Base-by-base conservation (phyloP, 306 rosid genomes). In the Cucurbita argyrosperma region DNA sequence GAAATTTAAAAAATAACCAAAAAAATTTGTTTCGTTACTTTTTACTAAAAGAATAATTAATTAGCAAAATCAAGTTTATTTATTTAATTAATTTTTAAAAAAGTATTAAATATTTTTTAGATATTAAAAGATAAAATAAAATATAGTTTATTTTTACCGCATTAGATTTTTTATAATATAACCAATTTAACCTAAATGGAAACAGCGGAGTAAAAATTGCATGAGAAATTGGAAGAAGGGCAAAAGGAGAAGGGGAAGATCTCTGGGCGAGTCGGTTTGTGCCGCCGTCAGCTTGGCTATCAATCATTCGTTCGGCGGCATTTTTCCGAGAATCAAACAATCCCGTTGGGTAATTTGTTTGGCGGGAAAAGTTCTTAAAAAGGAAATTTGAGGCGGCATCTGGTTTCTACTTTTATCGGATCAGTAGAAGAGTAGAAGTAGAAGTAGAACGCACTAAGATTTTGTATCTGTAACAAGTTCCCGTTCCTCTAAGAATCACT, bases 311-410 rank as follows among this genome's bases (percentile, higher is more conserved):
- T 16, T 71, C 21, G 50, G 70, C 66, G 21, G 71, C 71, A 38
- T 63, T 54, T 76, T 72, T 71, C 75, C 77, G 15, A 54, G 55
- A 46, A 67, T 10, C 39, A 45, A 69, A 69, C 76, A 38, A n/a
- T 19, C 1, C 50, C 8, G 13, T 11, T 39, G 12, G 65, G 66
- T 72, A 6, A 50, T 8, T 51, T 35, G 80, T 87, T 81, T 74
- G 86, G 96, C 90, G 90, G 94, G 94, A 86, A 89, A 84, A 50
- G 75, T 71, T 71, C 54, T 38, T 67, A 21, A 4, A 53, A 10
- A 8, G 0, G 5, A 67, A 23, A 21, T 6, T 67, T 68, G 3
- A 6, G 52, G 43, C 42, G 57, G 14, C 49, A 40, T n/a, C 4
- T 0, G 8, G 0, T 63, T n/a, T 15, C 6, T 62, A 14, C 8